Base-by-base conservation (phyloP, 2,329 filamentous ascomycete species). In the Aspergillus fischeri region DNA sequence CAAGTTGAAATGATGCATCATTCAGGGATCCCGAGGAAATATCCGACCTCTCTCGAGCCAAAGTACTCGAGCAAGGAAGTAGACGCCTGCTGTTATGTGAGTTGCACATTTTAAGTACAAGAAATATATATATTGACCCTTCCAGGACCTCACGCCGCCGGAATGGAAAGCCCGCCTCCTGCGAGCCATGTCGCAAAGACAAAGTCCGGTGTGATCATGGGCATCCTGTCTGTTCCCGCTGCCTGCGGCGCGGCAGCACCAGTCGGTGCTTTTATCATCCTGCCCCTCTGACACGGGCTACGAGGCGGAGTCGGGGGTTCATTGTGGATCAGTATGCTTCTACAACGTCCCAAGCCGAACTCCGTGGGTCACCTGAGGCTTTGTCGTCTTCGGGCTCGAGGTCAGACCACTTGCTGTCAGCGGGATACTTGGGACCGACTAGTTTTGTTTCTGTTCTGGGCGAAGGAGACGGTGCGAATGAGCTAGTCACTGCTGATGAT, bases 341-440 rank as follows among this genome's bases (percentile, higher is more conserved):
- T 41, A 20, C 17, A 8, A 17, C 25, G 29, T 14, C 21, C 55
- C 25, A 38, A 42, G 35, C 51, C 41, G 28, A 53, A 52, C 17
- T 44, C 45, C 5, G 20, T 44, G 28, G 17, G 49, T 27, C 32
- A n/a, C 41, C 55, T 11, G 60, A 54, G 27, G 47, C 28, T 28
- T 56, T 53, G 28, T 53, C 55, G 4, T 48, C 53, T 2, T 51
- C 48, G 11, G 53, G 29, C 42, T 44, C 60, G 42, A 27, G 51
- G 10, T 50, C 58, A 25, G 56, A 57, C 42, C 53, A 62, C 10
- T 57, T 67, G 20, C 52, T 67, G 2, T 54, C 65, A 8, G 59
- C 67, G 10, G 66, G 70, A 7, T 72, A 73, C 32, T 62, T 73
- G n/a, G 71, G 71, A 9, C 70, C 71, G 3, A 73, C 66, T 2